These are phyloP conservation scores for Aureobasidium lini DNA, from an alignment of 2,329 filamentous ascomycete genomes.

Conservation along the genomic window DNA sequence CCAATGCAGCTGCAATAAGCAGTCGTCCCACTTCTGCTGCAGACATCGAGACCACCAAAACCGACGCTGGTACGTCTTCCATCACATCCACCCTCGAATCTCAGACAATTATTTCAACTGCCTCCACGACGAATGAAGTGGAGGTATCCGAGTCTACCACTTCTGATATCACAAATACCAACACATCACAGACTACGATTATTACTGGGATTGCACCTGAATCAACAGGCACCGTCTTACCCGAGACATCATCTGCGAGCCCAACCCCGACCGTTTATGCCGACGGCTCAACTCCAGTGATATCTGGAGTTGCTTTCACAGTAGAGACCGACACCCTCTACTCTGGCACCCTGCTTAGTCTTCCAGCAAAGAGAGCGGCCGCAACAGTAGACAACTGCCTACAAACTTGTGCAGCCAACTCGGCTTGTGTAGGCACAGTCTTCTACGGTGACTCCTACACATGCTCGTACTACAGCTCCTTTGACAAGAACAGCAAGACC, in stretches of 20 bases:
- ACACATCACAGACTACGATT: neutral
- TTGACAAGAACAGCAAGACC: neutral
- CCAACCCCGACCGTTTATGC: neutral
- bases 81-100: neutral
- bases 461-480: neutral
- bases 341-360: neutral
- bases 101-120: neutral
- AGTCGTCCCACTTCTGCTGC: neutral
- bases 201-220: conserved; percentile 4
- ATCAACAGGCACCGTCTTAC: neutral
- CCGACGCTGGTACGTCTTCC: neutral
- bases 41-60: neutral
- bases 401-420: neutral
- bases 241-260: neutral
- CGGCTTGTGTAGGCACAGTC: conserved; percentile 13
- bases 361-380: neutral
- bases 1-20: neutral
- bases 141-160: neutral
- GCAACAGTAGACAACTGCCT: neutral
- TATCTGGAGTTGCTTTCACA: neutral
- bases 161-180: neutral
- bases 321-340: conserved; percentile 5
- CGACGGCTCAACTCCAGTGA: neutral
- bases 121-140: neutral
- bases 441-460: neutral